Base-by-base conservation (phyloP, 1,284 basidiomycete genomes). In the Pulchroboletus neoregius region DNA sequence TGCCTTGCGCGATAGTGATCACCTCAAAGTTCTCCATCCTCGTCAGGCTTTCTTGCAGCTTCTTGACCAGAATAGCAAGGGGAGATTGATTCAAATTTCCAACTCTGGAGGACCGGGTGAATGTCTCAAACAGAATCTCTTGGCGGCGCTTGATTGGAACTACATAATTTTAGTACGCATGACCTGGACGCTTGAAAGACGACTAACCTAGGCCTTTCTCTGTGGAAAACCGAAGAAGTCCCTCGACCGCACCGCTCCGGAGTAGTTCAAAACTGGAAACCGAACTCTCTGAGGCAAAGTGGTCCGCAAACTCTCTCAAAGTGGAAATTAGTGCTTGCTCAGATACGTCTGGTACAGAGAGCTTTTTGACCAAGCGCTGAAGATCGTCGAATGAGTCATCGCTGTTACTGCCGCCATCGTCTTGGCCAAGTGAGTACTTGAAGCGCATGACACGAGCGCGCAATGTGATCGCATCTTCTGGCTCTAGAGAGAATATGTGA, bases 191-290 rank as follows among this genome's bases (percentile, higher is more conserved):
- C 28, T 10, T 6, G 30, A 45, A 45, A 32, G 10, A 33, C 11
- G 16, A 54, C 60, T 45, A n/a, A 63, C 63, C 55, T 52, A 32
- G 36, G 56, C 78, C 53, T 60, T 77, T 73, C 50, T 84, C 82
- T 3, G 87, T 89, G 5, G 91, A 82, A 68, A 93, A 94, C 38
- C 80, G 78, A 45, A 98, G 77, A 34, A 99, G 66, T 3, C 84
- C 85, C 55, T 96, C 93, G 1, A 98, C 87, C 1, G 97, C 78
- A 3, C 94, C 95, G 59, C 92, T 95, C 60, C 96, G 89, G 45
- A 97, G 71, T 33, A 99, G 70, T 71, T 99, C 96, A 57, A 98
- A 99, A 67, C 94, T 96, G 1, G 94, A 97, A 10, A 98, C 82
- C 9, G 92, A 87, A 4, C 77, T 79, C 57, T 82, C 77, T n/a